These are phyloP conservation scores for Vachellia pachyceras DNA, from an alignment of 306 rosid species.

Conservation along the genomic window DNA sequence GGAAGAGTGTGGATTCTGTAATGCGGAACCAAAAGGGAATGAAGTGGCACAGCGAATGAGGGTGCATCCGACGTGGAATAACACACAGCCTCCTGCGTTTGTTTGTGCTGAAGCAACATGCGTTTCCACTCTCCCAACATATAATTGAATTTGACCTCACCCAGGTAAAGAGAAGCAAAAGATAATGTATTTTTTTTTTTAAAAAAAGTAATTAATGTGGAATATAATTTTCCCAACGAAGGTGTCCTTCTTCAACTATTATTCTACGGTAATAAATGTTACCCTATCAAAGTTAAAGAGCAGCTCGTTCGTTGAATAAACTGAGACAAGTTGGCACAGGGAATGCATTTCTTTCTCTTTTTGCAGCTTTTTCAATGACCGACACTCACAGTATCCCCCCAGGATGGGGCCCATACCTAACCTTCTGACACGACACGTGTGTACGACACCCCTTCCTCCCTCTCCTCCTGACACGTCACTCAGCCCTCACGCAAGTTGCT, in stretches of 20 bases:
- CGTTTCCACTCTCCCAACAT: background rate
- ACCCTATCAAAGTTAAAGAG: too few relatives aligned
- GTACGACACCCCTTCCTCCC: constrained; percentile 15
- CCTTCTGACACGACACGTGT: constrained; percentile 36
- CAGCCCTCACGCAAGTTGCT: constrained; percentile 17
- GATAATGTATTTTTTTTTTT: too few relatives aligned
- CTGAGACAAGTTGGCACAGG: too few relatives aligned
- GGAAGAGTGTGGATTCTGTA: background rate
- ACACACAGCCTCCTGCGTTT: background rate
- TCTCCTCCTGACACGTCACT: background rate
- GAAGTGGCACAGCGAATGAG: background rate
- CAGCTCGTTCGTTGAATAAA: too few relatives aligned
- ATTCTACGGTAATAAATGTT: too few relatives aligned
- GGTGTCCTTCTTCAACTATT: too few relatives aligned
- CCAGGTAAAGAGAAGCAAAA: too few relatives aligned
- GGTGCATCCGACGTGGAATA: background rate
- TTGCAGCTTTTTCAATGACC: background rate
- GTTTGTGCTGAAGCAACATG: background rate
- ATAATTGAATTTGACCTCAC: too few relatives aligned
- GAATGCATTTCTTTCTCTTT: too few relatives aligned
- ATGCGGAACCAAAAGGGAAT: background rate
- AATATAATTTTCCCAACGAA: too few relatives aligned
- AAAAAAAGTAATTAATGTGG: too few relatives aligned
- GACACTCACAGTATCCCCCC: background rate
- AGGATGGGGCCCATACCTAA: background rate